These are phyloP conservation scores for Pleoardoris graminearum DNA, from an alignment of 2,329 filamentous ascomycete genomes.

Conservation along the genomic window DNA sequence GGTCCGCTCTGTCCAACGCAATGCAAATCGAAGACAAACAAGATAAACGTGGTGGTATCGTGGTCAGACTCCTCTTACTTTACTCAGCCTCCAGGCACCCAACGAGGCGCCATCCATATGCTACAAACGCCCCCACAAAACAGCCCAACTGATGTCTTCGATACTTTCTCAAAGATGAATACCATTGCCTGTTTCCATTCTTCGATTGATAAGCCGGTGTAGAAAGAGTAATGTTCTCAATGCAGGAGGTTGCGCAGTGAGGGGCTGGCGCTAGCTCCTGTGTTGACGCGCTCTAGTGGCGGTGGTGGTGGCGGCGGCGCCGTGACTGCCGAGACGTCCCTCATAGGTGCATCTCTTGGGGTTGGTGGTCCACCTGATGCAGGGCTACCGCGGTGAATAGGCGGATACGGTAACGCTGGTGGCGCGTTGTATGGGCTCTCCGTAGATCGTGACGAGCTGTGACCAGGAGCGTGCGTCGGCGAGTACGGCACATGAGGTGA, in stretches of 20 bases:
- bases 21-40: slow-evolving; percentile 17
- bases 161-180: background rate
- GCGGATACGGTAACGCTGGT: slow-evolving; percentile 29
- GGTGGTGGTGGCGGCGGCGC: slow-evolving; percentile 16
- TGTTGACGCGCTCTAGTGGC: slow-evolving; percentile 35
- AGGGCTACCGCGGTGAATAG: slow-evolving; percentile 38
- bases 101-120: background rate
- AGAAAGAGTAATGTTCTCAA: slow-evolving; percentile 28
- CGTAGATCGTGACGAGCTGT: slow-evolving; percentile 40
- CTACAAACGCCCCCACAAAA: background rate
- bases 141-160: background rate
- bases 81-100: slow-evolving; percentile 1
- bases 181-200: background rate
- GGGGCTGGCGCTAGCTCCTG: slow-evolving; percentile 52
- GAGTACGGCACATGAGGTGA: slow-evolving; percentile 45
- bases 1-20: slow-evolving; percentile 3
- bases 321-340: slow-evolving; percentile 32
- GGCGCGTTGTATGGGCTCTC: slow-evolving; percentile 42
- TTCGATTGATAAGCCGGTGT: slow-evolving; percentile 8
- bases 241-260: slow-evolving; percentile 54
- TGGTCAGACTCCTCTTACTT: slow-evolving; percentile 18
- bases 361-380: slow-evolving; percentile 39
- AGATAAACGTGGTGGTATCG: slow-evolving; percentile 36
- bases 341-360: slow-evolving; percentile 41
- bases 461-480: slow-evolving; percentile 39